Percentiles rank a stretch among this genome's conserved stretches.
phyloP scores from a whole-genome alignment of 2,329 filamentous ascomycete species.

The Rasamsonia emersonii region DNA sequence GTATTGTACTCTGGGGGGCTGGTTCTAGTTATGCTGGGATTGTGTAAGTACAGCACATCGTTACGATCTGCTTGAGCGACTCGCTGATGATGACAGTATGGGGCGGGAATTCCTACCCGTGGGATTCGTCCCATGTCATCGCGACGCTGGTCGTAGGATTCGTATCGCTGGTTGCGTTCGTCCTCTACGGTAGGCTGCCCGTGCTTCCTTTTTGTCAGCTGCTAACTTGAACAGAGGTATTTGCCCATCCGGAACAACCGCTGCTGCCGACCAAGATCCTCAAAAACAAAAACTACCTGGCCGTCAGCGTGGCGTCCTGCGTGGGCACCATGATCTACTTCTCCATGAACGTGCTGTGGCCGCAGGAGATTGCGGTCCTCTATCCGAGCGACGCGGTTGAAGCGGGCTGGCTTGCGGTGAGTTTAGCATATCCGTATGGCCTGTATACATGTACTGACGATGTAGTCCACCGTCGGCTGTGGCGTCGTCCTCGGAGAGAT shows the following conservation, averaged over 20 bases:
- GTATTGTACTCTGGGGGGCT: conserved; percentile 35
- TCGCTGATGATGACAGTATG: conserved; percentile 11
- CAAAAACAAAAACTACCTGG: conserved; percentile 32
- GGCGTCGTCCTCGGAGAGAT: conserved; percentile 35
- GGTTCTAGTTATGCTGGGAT: conserved; percentile 36
- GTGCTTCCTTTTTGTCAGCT: not conserved
- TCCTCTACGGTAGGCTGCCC: conserved; percentile 24
- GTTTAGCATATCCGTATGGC: no score
- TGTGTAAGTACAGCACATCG: conserved; percentile 18
- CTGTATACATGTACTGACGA: conserved; percentile 2
- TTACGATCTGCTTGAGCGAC: not conserved
- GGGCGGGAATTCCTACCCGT: conserved; percentile 37
- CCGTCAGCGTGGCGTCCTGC: conserved; percentile 31
- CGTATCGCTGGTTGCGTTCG: conserved; percentile 26
- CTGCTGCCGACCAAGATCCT: conserved; percentile 39
- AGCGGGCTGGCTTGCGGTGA: conserved; percentile 35
- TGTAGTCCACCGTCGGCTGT: conserved; percentile 27
- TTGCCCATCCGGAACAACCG: conserved; percentile 28
- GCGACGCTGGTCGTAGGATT: conserved; percentile 32
- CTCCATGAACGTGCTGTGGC: conserved; percentile 38
- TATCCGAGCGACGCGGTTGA: conserved; percentile 31
- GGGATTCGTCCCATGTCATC: conserved; percentile 33
- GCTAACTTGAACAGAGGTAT: conserved; percentile 23
- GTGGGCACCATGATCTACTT: conserved; percentile 41
- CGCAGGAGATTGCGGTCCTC: conserved; percentile 34